Evolutionary conservation across 2,329 filamentous ascomycete species (phyloP), one percentile per base, ranked within the genome.

Genomic region (Diplodia intermedia): DNA sequence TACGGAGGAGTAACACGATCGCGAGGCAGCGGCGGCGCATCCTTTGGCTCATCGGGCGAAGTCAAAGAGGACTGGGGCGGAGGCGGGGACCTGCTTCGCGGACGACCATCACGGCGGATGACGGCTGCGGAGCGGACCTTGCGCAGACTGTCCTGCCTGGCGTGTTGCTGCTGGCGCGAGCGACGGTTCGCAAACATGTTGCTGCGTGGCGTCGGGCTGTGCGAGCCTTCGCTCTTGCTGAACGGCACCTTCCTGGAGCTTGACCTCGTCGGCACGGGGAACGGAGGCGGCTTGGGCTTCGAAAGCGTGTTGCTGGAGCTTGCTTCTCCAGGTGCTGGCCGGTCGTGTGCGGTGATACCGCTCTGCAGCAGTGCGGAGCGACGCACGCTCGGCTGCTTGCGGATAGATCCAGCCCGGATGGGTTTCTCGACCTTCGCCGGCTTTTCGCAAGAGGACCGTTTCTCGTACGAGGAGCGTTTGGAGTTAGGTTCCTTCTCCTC

Each of bases 251-350:
- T 89, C 69, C 93, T 88, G 6, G 94, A 99, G 79, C 94, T 98
- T 36, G 92, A 91, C 68, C 95, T 86, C 3, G 90, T 90, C 0
- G 95, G 95, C 7, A 99, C 97, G 0, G 95, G 94, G 82, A 97
- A 97, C 0, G 95, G 95, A 33, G 95, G 94, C 65, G 80, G 77
- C 18, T 29, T 74, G 71, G 26, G 73, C 71, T 69, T 78, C 78
- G 65, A 72, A 71, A 57, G 69, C 20, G 65, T 75, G 69, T 78
- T 80, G 43, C 78, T 79, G 12, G 77, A 77, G 14, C 71, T 52
- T 9, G 60, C 83, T 81, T 66, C 92, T 61, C 82, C 84, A 65
- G 88, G 79, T 76, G 85, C 92, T 57, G 90, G 89, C 56, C 84
- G 82, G 69, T 86, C 85, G 71, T 94, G 91, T 12, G 88, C 89